Evolutionary conservation across 805 yeast genomes (phyloP), one percentile per base, ranked within the genome.

Genomic region (Saturnispora gosingensis): DNA sequence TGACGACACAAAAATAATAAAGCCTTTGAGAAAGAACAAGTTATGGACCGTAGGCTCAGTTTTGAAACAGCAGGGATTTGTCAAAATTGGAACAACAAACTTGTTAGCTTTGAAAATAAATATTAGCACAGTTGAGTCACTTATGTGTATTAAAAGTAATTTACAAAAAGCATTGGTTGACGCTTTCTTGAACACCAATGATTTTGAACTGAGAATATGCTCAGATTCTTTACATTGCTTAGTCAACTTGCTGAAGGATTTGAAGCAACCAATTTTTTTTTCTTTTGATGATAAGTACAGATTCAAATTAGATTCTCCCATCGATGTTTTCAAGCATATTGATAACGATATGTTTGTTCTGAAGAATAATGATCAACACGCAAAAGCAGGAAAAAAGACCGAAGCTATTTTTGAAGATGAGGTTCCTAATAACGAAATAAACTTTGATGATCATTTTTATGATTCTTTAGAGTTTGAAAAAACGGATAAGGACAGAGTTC

Each of bases 161-260:
- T 54, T 53, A 56, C 63, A 51, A 58, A 77, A 0, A 43, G 27
- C 53, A 5, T 11, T 51, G 3, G 13, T 51, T 47, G 54, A 49
- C 34, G 25, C 50, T 7, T 50, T 40, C 22, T 4, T 53, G 15
- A 45, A 49, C 39, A 18, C 55, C 3, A 50, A 76, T 2, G 78
- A 74, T 46, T 44, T 82, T 30, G 76, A 75, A 45, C 60, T 81
- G 9, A 73, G 72, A 48, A 56, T 78, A 6, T 89, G 97, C 69
- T 91, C 96, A 1, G 98, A 90, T 62, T 88, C 97, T 0, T 74
- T 82, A 0, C 84, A 87, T 59, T 78, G 91, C 11, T 65, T 90
- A 42, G 54, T 80, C 2, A 95, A 85, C 55, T 59, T 86, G 8
- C 56, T 83, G 9, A 81, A 78, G 53, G 96, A 88, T 59, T 69